Evolutionary conservation across 2,329 filamentous ascomycete genomes (phyloP).

Genomic region (Aspergillus niger): DNA sequence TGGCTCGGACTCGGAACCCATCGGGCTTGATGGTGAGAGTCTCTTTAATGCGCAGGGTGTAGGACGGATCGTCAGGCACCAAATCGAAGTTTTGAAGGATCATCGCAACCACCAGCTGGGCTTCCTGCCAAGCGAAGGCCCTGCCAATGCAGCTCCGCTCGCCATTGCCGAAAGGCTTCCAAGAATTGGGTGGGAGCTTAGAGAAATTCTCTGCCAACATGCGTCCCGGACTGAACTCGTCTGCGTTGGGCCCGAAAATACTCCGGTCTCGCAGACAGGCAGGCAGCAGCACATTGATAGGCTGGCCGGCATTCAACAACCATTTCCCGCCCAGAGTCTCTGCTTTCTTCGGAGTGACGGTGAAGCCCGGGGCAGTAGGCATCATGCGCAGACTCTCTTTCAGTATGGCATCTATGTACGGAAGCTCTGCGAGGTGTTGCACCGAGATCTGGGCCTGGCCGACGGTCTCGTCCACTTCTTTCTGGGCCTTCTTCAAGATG

Average conservation of each 20-base stretch:
- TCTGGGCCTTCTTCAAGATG: conserved; percentile 61
- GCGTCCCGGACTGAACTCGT: conserved; percentile 68
- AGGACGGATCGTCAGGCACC: conserved; percentile 58
- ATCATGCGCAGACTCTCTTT: conserved; percentile 8
- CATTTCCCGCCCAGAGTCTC: conserved; percentile 59
- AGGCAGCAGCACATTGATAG: conserved; percentile 53
- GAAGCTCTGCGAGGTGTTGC: conserved; percentile 64
- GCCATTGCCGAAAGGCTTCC: conserved; percentile 77
- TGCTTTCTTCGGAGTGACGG: not conserved
- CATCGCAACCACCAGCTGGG: conserved; percentile 62
- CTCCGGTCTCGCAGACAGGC: conserved; percentile 63
- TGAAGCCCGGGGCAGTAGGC: conserved; percentile 5
- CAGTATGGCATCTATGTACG: conserved; percentile 55
- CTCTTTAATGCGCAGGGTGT: conserved; percentile 42
- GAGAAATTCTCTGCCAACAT: conserved; percentile 72
- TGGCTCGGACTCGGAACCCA: conserved; percentile 63
- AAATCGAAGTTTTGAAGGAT: conserved; percentile 74
- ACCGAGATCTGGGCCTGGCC: conserved; percentile 59
- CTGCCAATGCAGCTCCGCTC: conserved; percentile 71
- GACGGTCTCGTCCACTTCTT: conserved; percentile 68
- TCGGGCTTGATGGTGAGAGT: conserved; percentile 50
- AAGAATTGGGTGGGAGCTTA: conserved; percentile 62
- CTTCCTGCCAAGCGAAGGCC: conserved; percentile 75
- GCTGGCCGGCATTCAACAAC: conserved; percentile 55
- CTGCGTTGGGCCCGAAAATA: conserved; percentile 66